Evolutionary conservation across 164 flowering plant genomes (phyloP).

Genomic region (Liquidambar formosana): DNA sequence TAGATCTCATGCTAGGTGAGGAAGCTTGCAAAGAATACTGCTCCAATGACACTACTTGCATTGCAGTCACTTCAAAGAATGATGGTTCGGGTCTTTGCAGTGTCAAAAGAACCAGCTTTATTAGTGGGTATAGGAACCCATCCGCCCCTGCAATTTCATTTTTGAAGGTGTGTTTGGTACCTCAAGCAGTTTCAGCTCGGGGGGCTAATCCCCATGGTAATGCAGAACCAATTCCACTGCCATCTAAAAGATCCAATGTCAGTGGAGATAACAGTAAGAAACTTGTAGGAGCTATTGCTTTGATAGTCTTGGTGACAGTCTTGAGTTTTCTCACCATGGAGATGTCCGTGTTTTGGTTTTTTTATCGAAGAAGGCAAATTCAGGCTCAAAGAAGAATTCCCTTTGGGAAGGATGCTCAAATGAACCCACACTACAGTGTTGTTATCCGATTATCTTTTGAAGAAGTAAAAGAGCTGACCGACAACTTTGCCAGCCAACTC

Average conservation of each 20-base stretch:
- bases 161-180: constrained; percentile 54
- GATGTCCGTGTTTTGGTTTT: constrained; percentile 31
- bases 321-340: constrained; percentile 29
- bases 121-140: constrained; percentile 45
- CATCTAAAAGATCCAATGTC: constrained; percentile 11
- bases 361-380: constrained; percentile 30
- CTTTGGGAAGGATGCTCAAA: constrained; percentile 43
- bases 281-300: constrained; percentile 29
- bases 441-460: constrained; percentile 44
- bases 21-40: constrained; percentile 43
- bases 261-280: constrained; percentile 9
- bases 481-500: constrained; percentile 35
- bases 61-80: constrained; percentile 50
- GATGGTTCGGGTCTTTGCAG: constrained; percentile 66
- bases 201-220: constrained; percentile 23
- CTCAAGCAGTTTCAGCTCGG: constrained; percentile 49
- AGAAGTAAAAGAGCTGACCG: constrained; percentile 46
- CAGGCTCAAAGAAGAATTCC: constrained; percentile 36
- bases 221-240: constrained; percentile 8
- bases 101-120: constrained; percentile 43
- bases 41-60: constrained; percentile 40
- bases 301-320: constrained; percentile 37
- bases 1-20: constrained; percentile 42
- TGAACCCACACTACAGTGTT: constrained; percentile 45
- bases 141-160: constrained; percentile 38